phyloP scores from a whole-genome alignment of 768 basidiomycete species.

The Mycena rebaudengoi region DNA sequence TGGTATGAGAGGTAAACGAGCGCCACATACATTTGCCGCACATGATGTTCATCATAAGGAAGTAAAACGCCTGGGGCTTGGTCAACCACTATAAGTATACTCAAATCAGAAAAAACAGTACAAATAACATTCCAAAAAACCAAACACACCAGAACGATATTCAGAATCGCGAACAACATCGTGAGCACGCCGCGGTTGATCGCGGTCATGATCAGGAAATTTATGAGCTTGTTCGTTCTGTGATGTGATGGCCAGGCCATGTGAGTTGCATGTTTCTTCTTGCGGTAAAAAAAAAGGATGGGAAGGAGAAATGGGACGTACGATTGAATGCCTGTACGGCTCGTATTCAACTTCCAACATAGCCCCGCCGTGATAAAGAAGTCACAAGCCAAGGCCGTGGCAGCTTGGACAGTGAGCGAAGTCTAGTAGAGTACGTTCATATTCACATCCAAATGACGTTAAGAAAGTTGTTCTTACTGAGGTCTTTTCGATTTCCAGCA shows the following conservation, averaged over 20 bases:
- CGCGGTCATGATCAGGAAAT: constrained; percentile 4
- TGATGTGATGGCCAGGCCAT: background rate
- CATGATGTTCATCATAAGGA: too few relatives aligned
- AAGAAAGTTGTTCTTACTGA: background rate
- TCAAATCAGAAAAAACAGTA: too few relatives aligned
- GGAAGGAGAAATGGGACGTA: background rate
- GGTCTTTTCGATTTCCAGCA: background rate
- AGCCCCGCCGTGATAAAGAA: background rate
- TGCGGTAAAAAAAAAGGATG: too few relatives aligned
- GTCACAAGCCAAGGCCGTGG: background rate
- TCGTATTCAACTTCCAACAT: background rate
- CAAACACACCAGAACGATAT: too few relatives aligned
- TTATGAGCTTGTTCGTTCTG: constrained; percentile 7
- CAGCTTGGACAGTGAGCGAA: background rate
- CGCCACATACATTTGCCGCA: too few relatives aligned
- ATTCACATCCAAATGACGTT: background rate
- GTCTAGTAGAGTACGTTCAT: background rate
- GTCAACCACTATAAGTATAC: too few relatives aligned
- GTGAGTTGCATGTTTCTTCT: too few relatives aligned
- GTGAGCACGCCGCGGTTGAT: constrained; percentile 1
- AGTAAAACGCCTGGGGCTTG: too few relatives aligned
- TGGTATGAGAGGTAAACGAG: too few relatives aligned
- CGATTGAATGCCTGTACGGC: constrained; percentile 1
- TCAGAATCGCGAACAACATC: background rate
- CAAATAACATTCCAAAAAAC: too few relatives aligned